Evolutionary conservation across 2,329 filamentous ascomycete species (phyloP), one percentile per base, ranked within the genome.

Genomic region (Elsinoe fawcettii): DNA sequence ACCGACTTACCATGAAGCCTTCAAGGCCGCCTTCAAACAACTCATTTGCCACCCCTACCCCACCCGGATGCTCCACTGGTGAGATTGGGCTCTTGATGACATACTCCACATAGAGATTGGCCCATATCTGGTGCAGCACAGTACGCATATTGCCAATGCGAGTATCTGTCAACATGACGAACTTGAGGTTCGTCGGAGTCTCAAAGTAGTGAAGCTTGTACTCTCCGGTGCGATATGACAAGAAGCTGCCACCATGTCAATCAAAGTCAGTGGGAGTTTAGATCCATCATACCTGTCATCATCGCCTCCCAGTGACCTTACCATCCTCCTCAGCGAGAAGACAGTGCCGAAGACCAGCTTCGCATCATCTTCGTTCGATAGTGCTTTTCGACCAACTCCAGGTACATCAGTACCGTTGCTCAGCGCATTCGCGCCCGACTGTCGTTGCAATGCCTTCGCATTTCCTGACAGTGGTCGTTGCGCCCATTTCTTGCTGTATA

Each of bases 201-300:
- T 99, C 93, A 79, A 96, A 99, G 77, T 95, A 99, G 75, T 99
- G 93, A 66, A 99, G 82, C 75, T 96, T 96, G 80, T 99, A 99
- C 73, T 96, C 87, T 64, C 81, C 88, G 55, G 93, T 99, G 65
- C 90, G 87, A 75, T 88, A 99, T 64, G 86, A 90, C 65, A 99
- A 87, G 73, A 99, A 99, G 69, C 88, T 90, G 56, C 12, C 55
- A 49, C 12, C 55, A 49, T 39, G 49, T 34, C 9, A 53, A 16
- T 18, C 3, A 18, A 18, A 16, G 20, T 20, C 16, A 16, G 6
- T 22, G 20, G 12, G 11, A 12, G 18, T 18, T 9, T 16, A 20
- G 11, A n/a, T 4, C 11, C 20, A 6, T 7, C 32, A 20, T 69
- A 81, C 79, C 78, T 82, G 75, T 96, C 92, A 71, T 96, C 90